phyloP scores from a whole-genome alignment of 768 basidiomycete species.

The Agaricus blazei region DNA sequence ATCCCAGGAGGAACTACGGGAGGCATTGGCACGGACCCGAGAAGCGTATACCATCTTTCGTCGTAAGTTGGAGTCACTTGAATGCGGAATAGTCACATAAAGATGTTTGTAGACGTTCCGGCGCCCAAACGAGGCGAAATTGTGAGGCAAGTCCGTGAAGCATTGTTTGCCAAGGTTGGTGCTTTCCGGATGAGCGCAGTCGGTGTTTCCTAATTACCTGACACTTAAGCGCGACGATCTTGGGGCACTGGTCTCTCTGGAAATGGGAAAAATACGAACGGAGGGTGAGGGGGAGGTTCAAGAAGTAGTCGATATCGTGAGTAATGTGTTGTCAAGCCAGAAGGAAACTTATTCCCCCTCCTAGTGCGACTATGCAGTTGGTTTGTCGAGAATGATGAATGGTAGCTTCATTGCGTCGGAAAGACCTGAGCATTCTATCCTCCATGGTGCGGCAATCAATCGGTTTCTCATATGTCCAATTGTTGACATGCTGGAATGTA shows the following conservation, averaged over 20 bases:
- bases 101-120: conserved; percentile 45
- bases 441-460: conserved; percentile 57
- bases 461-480: conserved; percentile 13
- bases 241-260: conserved; percentile 78
- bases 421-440: conserved; percentile 83
- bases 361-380: conserved; percentile 93
- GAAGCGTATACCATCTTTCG: conserved; percentile 73
- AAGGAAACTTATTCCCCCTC: conserved; percentile 9
- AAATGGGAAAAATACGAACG: conserved; percentile 88
- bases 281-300: conserved; percentile 94
- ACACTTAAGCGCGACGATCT: conserved; percentile 61
- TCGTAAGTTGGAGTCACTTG: conserved; percentile 25
- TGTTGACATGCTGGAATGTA: conserved; percentile 9
- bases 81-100: not conserved
- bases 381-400: conserved; percentile 92
- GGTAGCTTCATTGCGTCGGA: conserved; percentile 86
- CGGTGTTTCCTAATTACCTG: conserved; percentile 11
- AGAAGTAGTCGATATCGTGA: conserved; percentile 90
- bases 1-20: conserved; percentile 66
- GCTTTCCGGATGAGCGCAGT: not conserved
- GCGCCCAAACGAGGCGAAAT: conserved; percentile 88
- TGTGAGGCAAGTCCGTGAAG: conserved; percentile 81
- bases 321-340: conserved; percentile 20
- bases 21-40: conserved; percentile 60
- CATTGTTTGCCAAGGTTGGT: conserved; percentile 68